phyloP scores from a whole-genome alignment of 2,329 filamentous ascomycete genomes.

The Pseudocercospora eumusae region DNA sequence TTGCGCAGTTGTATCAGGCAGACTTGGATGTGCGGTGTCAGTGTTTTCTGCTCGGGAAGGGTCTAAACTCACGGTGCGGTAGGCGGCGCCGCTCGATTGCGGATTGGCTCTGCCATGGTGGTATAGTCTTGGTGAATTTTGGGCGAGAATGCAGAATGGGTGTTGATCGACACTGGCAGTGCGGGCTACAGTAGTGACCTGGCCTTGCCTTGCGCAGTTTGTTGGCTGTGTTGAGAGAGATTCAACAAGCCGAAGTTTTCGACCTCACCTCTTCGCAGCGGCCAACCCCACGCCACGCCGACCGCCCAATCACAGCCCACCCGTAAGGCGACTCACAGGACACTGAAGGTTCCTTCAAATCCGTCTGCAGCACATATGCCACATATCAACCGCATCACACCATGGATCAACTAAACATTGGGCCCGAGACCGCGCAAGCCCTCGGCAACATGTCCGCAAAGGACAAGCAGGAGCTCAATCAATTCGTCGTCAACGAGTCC shows the following conservation, averaged over 20 bases:
- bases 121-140: conserved; percentile 4
- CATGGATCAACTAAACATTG: conserved; percentile 36
- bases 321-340: neutral
- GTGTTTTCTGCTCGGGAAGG: conserved; percentile 12
- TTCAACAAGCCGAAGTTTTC: neutral
- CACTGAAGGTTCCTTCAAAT: no score
- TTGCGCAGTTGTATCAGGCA: conserved; percentile 4
- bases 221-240: neutral
- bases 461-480: conserved; percentile 76
- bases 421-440: conserved; percentile 30
- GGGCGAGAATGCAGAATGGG: neutral
- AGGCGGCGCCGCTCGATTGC: conserved; percentile 17
- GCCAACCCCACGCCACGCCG: neutral
- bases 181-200: neutral
- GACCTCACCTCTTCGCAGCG: neutral
- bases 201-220: neutral
- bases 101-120: conserved; percentile 27
- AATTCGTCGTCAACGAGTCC: conserved; percentile 79
- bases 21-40: conserved; percentile 11
- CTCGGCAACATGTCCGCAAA: conserved; percentile 35
- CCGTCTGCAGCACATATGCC: conserved; percentile 9
- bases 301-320: conserved; percentile 8
- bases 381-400: neutral
- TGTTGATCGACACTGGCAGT: neutral
- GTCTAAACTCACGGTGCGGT: conserved; percentile 23